Evolutionary conservation across 2,329 filamentous ascomycete genomes (phyloP).

Genomic region (Raffaelea arxii): DNA sequence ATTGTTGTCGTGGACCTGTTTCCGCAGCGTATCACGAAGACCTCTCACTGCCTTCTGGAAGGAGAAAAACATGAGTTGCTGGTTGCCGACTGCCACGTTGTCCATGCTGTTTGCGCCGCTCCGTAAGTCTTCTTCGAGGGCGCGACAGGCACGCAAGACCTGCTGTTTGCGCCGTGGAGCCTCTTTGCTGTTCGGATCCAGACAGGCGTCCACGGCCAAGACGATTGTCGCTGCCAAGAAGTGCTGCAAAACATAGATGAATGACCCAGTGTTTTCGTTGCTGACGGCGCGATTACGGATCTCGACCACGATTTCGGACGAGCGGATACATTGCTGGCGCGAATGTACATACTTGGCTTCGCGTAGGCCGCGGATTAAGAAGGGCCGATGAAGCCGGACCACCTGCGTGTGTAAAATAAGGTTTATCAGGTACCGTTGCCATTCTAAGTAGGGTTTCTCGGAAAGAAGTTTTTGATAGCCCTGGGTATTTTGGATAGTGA

Average conservation of each 20-base stretch:
- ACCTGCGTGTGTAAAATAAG: not conserved
- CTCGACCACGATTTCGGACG: not conserved
- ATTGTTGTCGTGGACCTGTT: not conserved
- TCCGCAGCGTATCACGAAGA: not conserved
- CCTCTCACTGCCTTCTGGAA: not conserved
- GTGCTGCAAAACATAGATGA: not conserved
- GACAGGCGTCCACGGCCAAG: not conserved
- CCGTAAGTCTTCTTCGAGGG: not conserved
- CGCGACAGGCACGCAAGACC: not conserved
- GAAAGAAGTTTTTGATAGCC: not conserved
- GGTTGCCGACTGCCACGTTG: not conserved
- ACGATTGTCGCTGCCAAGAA: not conserved
- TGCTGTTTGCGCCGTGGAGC: not conserved
- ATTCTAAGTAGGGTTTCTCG: not conserved
- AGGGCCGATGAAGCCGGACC: not conserved
- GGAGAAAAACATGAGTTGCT: not conserved
- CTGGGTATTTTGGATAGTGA: not conserved
- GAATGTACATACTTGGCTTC: not conserved
- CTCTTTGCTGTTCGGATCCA: not conserved
- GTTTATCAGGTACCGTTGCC: not conserved
- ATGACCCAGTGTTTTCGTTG: not conserved
- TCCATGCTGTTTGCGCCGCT: not conserved
- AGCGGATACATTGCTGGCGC: not conserved
- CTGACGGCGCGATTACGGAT: not conserved
- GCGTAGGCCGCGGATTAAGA: not conserved